These are phyloP conservation scores for Pestalotiopsis sp. DNA, from an alignment of 2,329 filamentous ascomycete species.

Conservation along the genomic window DNA sequence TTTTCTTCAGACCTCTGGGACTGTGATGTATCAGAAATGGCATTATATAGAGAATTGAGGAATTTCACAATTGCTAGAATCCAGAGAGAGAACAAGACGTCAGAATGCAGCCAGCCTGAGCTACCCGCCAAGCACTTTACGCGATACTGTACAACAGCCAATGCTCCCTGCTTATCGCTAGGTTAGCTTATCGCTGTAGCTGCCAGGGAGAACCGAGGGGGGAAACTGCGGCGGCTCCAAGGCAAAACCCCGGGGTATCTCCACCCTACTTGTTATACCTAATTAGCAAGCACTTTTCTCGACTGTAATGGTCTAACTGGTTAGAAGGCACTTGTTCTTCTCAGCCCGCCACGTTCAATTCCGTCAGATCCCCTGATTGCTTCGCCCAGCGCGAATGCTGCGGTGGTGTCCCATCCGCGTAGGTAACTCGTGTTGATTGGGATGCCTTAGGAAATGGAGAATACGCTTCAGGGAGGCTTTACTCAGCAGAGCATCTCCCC, in stretches of 20 bases:
- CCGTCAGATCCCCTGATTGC: slow-evolving; percentile 53
- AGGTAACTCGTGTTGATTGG: slow-evolving; percentile 68
- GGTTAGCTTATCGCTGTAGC: neutral
- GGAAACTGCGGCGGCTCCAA: neutral
- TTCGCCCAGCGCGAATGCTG: slow-evolving; percentile 70
- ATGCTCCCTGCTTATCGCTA: too few relatives aligned
- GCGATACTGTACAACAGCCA: too few relatives aligned
- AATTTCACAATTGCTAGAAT: too few relatives aligned
- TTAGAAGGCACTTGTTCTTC: slow-evolving; percentile 56
- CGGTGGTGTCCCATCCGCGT: slow-evolving; percentile 66
- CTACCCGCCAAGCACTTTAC: too few relatives aligned
- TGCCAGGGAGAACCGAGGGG: too few relatives aligned
- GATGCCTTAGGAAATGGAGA: slow-evolving; percentile 69
- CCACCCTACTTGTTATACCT: neutral
- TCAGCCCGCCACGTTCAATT: slow-evolving; percentile 51
- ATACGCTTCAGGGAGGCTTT: slow-evolving; percentile 70
- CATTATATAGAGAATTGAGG: too few relatives aligned
- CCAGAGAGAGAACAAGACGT: too few relatives aligned
- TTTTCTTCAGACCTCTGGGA: too few relatives aligned
- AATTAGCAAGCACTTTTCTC: slow-evolving; percentile 18
- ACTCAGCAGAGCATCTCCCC: slow-evolving; percentile 74
- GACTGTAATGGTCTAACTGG: slow-evolving; percentile 67
- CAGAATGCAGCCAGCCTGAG: too few relatives aligned
- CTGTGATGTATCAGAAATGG: too few relatives aligned
- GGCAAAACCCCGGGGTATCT: neutral